These are phyloP conservation scores for Smittium culicis DNA, from an alignment of 371 early-diverging fungal species.

Conservation along the genomic window DNA sequence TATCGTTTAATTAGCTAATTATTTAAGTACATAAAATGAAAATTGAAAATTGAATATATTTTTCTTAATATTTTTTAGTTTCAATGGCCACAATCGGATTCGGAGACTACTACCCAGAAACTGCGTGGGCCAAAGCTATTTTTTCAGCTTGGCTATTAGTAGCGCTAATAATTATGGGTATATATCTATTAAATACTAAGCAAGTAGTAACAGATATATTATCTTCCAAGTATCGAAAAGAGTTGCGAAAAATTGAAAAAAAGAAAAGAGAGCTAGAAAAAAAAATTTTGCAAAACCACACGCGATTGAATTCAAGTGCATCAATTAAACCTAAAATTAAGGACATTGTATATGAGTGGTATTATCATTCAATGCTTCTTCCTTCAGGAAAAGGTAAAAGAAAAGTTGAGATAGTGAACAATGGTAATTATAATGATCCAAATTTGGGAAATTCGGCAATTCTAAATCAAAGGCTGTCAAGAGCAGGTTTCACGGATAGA, in stretches of 20 bases:
- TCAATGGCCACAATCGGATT: constrained; percentile 6
- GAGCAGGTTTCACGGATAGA: not conserved
- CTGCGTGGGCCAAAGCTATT: not conserved
- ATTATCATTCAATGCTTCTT: not conserved
- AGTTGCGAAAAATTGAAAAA: not conserved
- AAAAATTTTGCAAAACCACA: not conserved
- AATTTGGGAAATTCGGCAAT: not conserved
- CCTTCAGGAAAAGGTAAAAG: not conserved
- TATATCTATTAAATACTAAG: not conserved
- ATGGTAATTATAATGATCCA: not conserved
- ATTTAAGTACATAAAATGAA: no score
- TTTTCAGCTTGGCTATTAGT: not conserved
- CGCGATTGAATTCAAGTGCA: not conserved
- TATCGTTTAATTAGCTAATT: no score
- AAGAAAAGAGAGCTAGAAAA: not conserved
- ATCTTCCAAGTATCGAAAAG: not conserved
- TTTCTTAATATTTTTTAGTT: no score
- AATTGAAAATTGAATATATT: no score
- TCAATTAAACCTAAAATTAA: not conserved
- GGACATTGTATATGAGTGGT: not conserved
- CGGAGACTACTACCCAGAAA: not conserved
- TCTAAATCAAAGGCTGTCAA: not conserved
- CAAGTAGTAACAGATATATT: not conserved
- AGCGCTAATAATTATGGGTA: not conserved
- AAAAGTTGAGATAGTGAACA: not conserved